Conservation (phyloP, 2,329 filamentous ascomycete species). For the Zymoseptoria passerinii region DNA sequence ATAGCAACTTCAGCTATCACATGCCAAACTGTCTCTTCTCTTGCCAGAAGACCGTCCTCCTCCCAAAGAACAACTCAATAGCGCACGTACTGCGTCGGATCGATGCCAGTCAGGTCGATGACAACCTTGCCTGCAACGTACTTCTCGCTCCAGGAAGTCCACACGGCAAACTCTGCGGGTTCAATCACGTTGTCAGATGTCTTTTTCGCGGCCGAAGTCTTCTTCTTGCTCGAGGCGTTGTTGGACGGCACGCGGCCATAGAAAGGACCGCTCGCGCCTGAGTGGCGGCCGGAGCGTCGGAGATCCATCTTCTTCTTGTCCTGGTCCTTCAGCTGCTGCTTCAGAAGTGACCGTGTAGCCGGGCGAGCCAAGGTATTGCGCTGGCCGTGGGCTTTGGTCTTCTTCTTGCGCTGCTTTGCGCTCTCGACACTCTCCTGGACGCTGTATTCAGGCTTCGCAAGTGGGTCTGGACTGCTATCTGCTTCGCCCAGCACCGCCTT, state of each 20-base stretch:
- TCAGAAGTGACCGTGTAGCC: constrained; percentile 5
- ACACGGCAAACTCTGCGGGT: not conserved
- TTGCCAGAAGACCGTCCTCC: not conserved
- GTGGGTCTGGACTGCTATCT: not conserved
- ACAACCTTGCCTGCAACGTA: constrained; percentile 1
- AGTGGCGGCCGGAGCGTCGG: not conserved
- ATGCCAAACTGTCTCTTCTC: not conserved
- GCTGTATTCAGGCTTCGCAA: not conserved
- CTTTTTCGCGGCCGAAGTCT: constrained; percentile 21
- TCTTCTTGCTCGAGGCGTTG: not conserved
- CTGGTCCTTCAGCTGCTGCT: constrained; percentile 2
- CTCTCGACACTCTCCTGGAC: not conserved
- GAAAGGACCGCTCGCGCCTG: not conserved
- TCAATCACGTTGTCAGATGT: constrained; percentile 4
- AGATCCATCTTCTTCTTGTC: constrained; percentile 2
- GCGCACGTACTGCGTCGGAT: constrained; percentile 7
- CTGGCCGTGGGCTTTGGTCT: not conserved
- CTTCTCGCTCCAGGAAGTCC: not conserved
- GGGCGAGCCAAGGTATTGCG: not conserved
- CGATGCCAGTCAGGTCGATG: constrained; percentile 7
- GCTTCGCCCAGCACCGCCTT: not conserved
- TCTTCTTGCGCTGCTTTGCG: not conserved
- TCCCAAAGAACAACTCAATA: not conserved
- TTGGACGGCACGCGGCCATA: not conserved
- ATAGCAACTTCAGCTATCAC: not conserved